phyloP scores from a whole-genome alignment of 257 asterid species.

The Anisodus tanguticus region DNA sequence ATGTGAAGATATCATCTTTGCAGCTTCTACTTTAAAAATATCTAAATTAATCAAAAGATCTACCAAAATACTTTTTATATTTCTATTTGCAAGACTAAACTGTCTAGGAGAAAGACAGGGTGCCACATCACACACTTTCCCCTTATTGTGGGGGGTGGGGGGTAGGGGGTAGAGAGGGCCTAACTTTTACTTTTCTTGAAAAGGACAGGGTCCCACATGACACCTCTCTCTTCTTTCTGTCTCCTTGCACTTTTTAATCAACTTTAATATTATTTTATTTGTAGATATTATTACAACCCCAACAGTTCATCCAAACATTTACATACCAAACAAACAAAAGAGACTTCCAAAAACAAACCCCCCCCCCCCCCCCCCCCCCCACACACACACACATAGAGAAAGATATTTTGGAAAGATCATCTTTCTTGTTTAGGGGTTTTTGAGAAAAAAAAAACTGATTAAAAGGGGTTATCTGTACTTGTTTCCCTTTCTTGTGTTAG shows the following conservation, averaged over 20 bases:
- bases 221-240: conserved; percentile 42
- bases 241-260: conserved; percentile 55
- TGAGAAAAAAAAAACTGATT: conserved; percentile 43
- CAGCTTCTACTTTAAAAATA: no score
- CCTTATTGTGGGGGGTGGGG: background rate
- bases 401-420: conserved; percentile 31
- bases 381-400: conserved; percentile 26
- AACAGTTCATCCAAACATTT: background rate
- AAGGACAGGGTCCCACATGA: conserved; percentile 59
- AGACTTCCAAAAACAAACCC: background rate
- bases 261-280: conserved; percentile 40
- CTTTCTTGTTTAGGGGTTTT: conserved; percentile 34
- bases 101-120: conserved; percentile 6
- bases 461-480: conserved; percentile 29
- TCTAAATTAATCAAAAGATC: background rate
- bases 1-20: no score
- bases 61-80: background rate
- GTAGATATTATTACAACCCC: conserved; percentile 30
- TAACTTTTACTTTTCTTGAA: conserved; percentile 47
- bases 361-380: no score
- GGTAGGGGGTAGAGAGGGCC: conserved; percentile 40
- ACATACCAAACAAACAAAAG: background rate
- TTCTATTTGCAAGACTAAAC: background rate
- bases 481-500: background rate
- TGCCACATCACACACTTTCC: conserved; percentile 17